Evolutionary conservation across 2,329 filamentous ascomycete species (phyloP).

Genomic region (Microdochium bolleyi): DNA sequence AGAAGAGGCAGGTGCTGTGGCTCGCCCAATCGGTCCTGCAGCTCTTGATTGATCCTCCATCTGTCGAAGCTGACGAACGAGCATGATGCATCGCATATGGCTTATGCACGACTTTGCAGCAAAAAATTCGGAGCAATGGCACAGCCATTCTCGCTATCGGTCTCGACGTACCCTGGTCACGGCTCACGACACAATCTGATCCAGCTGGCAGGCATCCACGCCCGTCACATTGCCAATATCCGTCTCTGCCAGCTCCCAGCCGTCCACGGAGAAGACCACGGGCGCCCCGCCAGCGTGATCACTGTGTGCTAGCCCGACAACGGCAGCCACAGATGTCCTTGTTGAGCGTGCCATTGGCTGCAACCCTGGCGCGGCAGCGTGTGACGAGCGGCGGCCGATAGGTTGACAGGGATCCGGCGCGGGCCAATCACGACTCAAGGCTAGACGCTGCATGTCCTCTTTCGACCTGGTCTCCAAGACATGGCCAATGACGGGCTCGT

Average conservation of each 20-base stretch:
- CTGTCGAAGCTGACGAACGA: neutral
- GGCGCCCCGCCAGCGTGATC: neutral
- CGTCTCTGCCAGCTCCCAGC: neutral
- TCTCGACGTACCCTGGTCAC: neutral
- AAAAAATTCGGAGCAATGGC: neutral
- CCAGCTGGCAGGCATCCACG: neutral
- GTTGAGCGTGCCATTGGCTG: neutral
- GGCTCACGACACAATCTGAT: neutral
- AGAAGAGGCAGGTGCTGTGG: too few relatives aligned
- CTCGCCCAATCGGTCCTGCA: neutral
- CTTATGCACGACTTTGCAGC: neutral
- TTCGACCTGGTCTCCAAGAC: neutral
- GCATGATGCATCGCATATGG: neutral
- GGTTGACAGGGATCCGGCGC: neutral
- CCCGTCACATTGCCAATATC: neutral
- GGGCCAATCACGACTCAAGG: neutral
- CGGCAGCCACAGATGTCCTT: neutral
- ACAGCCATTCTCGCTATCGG: neutral
- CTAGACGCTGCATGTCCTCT: neutral
- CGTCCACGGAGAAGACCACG: neutral
- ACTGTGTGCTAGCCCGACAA: neutral
- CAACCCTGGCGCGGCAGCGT: neutral
- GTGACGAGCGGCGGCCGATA: neutral
- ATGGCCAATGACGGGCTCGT: slow-evolving; percentile 4
- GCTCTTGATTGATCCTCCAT: neutral